Conservation (phyloP, 306 rosid species). For the Vicia sativa region DNA sequence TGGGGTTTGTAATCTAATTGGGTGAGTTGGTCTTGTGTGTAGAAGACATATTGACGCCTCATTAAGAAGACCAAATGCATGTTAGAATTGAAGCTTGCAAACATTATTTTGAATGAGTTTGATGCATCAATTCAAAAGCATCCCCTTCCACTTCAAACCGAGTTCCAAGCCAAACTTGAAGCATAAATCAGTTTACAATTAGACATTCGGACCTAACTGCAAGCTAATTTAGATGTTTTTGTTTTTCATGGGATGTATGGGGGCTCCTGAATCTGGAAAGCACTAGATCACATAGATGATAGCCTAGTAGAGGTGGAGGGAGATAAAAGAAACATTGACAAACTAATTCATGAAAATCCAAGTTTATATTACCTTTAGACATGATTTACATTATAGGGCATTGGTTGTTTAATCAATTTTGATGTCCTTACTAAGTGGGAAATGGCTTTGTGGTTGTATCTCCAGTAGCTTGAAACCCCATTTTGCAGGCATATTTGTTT, state of each 20-base stretch:
- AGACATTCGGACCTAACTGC: not conserved
- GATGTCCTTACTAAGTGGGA: not conserved
- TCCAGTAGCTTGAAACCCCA: not conserved
- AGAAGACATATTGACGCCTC: not conserved
- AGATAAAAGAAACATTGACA: not conserved
- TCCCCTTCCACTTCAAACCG: not conserved
- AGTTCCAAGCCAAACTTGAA: not conserved
- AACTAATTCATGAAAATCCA: not conserved
- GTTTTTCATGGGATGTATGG: no score
- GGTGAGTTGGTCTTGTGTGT: not conserved
- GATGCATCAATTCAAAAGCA: not conserved
- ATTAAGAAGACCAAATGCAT: not conserved
- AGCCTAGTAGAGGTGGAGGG: not conserved
- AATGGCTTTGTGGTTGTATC: not conserved
- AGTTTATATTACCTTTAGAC: not conserved
- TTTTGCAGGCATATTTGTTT: not conserved
- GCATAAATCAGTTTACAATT: not conserved
- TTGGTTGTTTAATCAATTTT: not conserved
- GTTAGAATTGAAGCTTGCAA: not conserved
- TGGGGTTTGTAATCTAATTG: not conserved
- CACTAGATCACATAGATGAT: not conserved
- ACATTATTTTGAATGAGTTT: not conserved
- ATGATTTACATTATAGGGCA: not conserved
- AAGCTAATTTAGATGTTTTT: not conserved
- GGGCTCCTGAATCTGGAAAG: no score